A percentile compares a stretch with the other conserved stretches of the same genome.
phyloP scores from a whole-genome alignment of 106 monocot species.

The Xerophyta viscosa region DNA sequence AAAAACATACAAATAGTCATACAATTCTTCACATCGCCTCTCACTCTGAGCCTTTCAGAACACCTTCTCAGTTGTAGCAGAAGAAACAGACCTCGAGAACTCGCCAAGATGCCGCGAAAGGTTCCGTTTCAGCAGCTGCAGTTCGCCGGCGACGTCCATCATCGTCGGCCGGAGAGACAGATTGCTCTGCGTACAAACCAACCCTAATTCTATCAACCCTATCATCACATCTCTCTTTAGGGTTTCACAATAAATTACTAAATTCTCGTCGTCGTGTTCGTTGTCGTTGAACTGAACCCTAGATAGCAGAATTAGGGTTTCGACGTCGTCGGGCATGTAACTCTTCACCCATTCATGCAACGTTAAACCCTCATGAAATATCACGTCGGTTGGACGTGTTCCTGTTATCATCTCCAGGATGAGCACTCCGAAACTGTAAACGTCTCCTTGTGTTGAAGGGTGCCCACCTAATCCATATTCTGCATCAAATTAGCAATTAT shows the following conservation, averaged over 20 bases:
- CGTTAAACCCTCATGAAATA: slow-evolving; percentile 45
- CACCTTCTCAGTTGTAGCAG: too few species aligned
- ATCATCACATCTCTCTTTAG: slow-evolving; percentile 12
- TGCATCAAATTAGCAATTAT: slow-evolving; percentile 14
- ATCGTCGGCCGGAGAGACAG: slow-evolving; percentile 44
- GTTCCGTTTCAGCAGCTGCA: slow-evolving; percentile 34
- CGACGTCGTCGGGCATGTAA: slow-evolving; percentile 23
- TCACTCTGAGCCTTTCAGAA: too few species aligned
- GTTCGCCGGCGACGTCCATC: slow-evolving; percentile 46
- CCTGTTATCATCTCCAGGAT: slow-evolving; percentile 66
- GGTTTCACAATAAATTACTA: slow-evolving; percentile 9
- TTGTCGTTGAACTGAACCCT: neutral
- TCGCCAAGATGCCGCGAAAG: slow-evolving; percentile 11
- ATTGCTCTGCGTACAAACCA: slow-evolving; percentile 26
- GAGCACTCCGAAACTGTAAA: slow-evolving; percentile 83
- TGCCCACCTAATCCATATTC: slow-evolving; percentile 76
- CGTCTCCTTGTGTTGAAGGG: slow-evolving; percentile 73
- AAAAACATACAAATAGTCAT: too few species aligned
- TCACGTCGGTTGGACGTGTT: slow-evolving; percentile 56
- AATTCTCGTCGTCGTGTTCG: neutral
- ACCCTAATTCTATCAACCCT: slow-evolving; percentile 38
- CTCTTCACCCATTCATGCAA: slow-evolving; percentile 62
- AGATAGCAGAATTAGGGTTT: slow-evolving; percentile 17
- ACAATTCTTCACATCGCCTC: too few species aligned
- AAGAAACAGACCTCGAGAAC: slow-evolving; percentile 3